Conservation (phyloP, 306 rosid genomes). For the Inga leiocalycina region DNA sequence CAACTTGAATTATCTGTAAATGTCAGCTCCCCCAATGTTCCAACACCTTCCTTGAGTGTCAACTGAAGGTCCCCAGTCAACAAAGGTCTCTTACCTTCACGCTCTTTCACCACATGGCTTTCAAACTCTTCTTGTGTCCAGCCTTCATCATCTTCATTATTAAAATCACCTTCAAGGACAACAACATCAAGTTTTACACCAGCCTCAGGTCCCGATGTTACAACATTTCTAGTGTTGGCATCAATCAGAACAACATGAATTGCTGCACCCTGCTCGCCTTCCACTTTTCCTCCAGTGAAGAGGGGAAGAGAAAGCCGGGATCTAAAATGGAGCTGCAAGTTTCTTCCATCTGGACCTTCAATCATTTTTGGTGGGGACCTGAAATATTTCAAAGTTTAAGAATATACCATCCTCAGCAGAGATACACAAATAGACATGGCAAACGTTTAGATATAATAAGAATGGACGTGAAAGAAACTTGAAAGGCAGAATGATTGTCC, state of each 20-base stretch:
- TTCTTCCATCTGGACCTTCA: slow-evolving; percentile 92
- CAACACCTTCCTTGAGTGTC: slow-evolving; percentile 96
- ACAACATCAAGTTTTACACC: slow-evolving; percentile 81
- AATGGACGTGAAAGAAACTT: not conserved
- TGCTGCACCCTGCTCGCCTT: slow-evolving; percentile 99
- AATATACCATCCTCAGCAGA: slow-evolving; percentile 21
- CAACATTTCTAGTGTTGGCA: slow-evolving; percentile 54
- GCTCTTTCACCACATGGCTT: slow-evolving; percentile 94
- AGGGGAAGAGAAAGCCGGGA: slow-evolving; percentile 93
- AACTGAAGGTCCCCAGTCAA: slow-evolving; percentile 91
- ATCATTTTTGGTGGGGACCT: slow-evolving; percentile 97
- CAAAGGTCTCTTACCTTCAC: slow-evolving; percentile 97
- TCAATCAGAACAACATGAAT: slow-evolving; percentile 87
- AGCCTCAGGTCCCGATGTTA: slow-evolving; percentile 81
- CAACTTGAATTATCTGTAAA: slow-evolving; percentile 99
- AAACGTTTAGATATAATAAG: not conserved
- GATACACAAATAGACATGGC: slow-evolving; percentile 18
- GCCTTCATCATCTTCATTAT: slow-evolving; percentile 90
- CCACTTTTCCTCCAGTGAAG: slow-evolving; percentile 99
- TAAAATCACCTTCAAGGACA: slow-evolving; percentile 98
- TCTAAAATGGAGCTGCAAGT: slow-evolving; percentile 80
- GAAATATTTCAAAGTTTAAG: slow-evolving; percentile 43
- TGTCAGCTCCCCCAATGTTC: slow-evolving; percentile 88
- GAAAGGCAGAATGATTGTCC: not conserved
- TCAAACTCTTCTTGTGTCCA: slow-evolving; percentile 95